Evolutionary conservation across 192 early-diverging fungal species (phyloP).

Genomic region (Physocladia obscura): DNA sequence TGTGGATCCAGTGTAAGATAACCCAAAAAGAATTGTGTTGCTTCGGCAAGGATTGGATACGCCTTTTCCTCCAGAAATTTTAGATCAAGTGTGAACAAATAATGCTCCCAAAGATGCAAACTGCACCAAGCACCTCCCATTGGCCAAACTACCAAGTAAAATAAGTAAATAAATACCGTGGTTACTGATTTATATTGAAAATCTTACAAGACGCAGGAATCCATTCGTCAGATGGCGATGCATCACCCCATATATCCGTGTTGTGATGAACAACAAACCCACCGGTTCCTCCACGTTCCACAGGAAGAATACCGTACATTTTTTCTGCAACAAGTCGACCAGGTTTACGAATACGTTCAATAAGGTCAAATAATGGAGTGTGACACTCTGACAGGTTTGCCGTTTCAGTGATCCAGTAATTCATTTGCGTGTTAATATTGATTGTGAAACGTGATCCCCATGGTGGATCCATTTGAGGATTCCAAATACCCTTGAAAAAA

Average conservation of each 20-base stretch:
- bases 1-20: not conserved
- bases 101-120: not conserved
- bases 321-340: not conserved
- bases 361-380: not conserved
- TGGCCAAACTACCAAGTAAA: not conserved
- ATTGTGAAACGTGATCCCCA: not conserved
- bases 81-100: not conserved
- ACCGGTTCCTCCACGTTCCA: not conserved
- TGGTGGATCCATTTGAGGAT: not conserved
- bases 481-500: not conserved
- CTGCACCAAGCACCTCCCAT: not conserved
- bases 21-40: not conserved
- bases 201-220: not conserved
- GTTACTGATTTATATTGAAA: not conserved
- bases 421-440: not conserved
- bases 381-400: not conserved
- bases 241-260: not conserved
- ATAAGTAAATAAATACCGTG: too few relatives aligned
- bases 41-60: not conserved
- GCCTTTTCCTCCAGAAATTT: not conserved
- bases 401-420: not conserved
- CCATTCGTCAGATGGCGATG: not conserved
- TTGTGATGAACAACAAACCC: not conserved
- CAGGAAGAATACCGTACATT: not conserved
- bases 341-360: not conserved